Base-by-base conservation (phyloP, 2,329 filamentous ascomycete species). In the Fusarium albidum region DNA sequence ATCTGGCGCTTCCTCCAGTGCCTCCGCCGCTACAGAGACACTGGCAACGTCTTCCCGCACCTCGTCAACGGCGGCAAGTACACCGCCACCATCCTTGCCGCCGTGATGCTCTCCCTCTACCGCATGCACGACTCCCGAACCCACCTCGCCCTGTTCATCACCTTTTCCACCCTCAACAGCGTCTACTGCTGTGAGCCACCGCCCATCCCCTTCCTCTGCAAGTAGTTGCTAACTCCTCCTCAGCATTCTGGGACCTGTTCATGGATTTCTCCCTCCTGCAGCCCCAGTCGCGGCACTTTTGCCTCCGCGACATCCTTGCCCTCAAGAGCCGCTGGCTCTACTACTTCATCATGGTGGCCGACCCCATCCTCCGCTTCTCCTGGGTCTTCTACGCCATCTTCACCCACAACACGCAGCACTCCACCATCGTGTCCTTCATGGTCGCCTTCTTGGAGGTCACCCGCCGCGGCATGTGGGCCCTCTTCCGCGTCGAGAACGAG, bases 231-330 rank as follows among this genome's bases (percentile, higher is more conserved):
- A 14, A 59, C 48, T 5, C 5, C n/a, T 1, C 21, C 21, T 5
- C 48, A 87, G 85, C 88, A 9, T 82, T 96, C 34, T 99, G 95
- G 95, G 95, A 99, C 70, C 77, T 99, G 2, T 86, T 92, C 60
- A 97, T 98, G 90, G 95, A 99, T 72, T 98, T 95, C 82, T 95
- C 90, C 52, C 80, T 97, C n/a, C 82, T 94, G 4, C 92, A 97
- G 65, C 82, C 89, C 0, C 85, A 88, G 49, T 84, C 90, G 0
- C 82, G 84, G 10, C 79, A 90, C 61, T 82, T 77, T 2, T 80
- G 87, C 41, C 82, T 97, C 10, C 88, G 95, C 7, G 85, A 94
- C 52, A 88, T 90, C 9, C 81, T 95, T 0, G 92, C 88, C 0
- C 89, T 95, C 66, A 94, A 94, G 68, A 80, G 81, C 11, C 80